Percentiles rank a stretch among this genome's conserved stretches.
Evolutionary conservation across 495 filamentous ascomycete genomes (phyloP).

Genomic region (Aspergillus ostianus): DNA sequence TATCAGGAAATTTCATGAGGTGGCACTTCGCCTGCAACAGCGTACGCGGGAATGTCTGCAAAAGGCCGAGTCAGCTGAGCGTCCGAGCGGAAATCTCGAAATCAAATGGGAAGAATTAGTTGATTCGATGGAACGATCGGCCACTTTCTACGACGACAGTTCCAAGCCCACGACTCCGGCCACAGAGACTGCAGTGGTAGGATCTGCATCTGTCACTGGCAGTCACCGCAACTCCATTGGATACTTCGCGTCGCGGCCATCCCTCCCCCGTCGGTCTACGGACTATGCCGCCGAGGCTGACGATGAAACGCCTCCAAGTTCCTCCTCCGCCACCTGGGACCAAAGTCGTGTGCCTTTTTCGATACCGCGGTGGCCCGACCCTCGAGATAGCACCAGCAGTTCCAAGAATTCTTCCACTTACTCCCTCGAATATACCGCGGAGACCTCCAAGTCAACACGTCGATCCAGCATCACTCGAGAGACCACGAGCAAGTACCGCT

Average conservation of each 20-base stretch:
- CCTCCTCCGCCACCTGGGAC: constrained; percentile 53
- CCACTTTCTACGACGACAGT: constrained; percentile 44
- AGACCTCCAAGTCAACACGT: constrained; percentile 36
- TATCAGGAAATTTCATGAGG: constrained; percentile 64
- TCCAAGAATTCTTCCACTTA: constrained; percentile 50
- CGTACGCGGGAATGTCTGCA: constrained; percentile 71
- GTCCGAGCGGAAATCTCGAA: constrained; percentile 56
- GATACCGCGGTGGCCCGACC: constrained; percentile 44
- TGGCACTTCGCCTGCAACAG: constrained; percentile 68
- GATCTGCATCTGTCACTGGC: constrained; percentile 31
- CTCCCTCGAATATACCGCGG: constrained; percentile 41
- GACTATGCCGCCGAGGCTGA: constrained; percentile 38
- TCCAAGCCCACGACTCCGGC: constrained; percentile 41
- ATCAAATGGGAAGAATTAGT: constrained; percentile 72
- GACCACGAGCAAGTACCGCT: constrained; percentile 46
- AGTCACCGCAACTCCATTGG: constrained; percentile 46
- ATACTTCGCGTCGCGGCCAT: constrained; percentile 40
- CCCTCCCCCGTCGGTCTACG: constrained; percentile 44
- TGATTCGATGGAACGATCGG: constrained; percentile 61
- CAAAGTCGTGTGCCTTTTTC: constrained; percentile 42
- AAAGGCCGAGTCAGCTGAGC: constrained; percentile 69
- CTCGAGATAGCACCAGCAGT: constrained; percentile 46
- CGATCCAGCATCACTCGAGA: constrained; percentile 46
- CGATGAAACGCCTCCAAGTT: constrained; percentile 51
- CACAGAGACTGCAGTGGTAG: constrained; percentile 38